Evolutionary conservation across 495 filamentous ascomycete genomes (phyloP).

Genomic region (Chaetomium fimeti): DNA sequence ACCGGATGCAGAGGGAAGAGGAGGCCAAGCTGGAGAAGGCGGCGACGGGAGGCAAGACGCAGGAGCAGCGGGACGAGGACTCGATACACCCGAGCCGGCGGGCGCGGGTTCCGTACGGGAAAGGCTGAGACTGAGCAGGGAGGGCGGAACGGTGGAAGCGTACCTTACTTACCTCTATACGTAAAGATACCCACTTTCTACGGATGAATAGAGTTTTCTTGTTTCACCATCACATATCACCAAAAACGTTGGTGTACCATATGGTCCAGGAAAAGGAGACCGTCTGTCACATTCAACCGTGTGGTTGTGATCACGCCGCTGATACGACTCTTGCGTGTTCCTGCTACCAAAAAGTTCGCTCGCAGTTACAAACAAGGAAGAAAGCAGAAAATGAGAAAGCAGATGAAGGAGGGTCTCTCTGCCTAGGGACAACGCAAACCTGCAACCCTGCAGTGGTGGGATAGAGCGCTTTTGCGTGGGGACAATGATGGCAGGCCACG

Average conservation of each 20-base stretch:
- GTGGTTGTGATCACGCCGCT: constrained; percentile 27
- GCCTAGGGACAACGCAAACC: constrained; percentile 17
- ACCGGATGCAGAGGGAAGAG: constrained; percentile 50
- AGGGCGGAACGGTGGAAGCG: neutral
- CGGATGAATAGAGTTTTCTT: constrained; percentile 4
- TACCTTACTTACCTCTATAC: constrained; percentile 5
- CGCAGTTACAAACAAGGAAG: constrained; percentile 31
- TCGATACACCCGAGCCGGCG: constrained; percentile 36
- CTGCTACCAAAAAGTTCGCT: constrained; percentile 7
- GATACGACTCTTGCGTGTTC: constrained; percentile 10
- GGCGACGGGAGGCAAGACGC: constrained; percentile 22
- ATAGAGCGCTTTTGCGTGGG: neutral
- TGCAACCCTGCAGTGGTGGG: constrained; percentile 16
- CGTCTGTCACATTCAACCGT: constrained; percentile 33
- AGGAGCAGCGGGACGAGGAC: constrained; percentile 25
- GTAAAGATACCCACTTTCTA: constrained; percentile 21
- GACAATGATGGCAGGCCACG: neutral
- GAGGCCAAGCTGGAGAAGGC: constrained; percentile 51
- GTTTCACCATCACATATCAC: neutral
- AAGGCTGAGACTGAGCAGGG: constrained; percentile 5
- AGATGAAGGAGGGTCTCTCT: constrained; percentile 21
- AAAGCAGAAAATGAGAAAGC: constrained; percentile 20
- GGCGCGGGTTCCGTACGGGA: constrained; percentile 25
- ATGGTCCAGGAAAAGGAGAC: constrained; percentile 15
- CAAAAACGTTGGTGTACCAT: neutral